Base-by-base conservation (phyloP, 352 stramenopile genomes). In the Globisporangium nagaii region DNA sequence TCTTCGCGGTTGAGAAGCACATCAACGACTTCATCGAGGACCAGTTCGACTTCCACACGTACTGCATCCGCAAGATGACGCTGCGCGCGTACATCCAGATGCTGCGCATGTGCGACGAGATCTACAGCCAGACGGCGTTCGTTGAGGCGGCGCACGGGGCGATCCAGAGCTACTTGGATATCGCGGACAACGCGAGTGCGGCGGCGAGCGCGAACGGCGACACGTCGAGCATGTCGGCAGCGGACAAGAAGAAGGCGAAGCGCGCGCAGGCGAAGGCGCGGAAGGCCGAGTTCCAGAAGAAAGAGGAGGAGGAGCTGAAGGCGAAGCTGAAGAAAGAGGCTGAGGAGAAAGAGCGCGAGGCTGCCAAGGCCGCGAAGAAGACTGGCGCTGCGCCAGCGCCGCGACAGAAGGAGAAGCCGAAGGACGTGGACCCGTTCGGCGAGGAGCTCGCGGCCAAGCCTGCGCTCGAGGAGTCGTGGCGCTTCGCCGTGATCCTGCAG, bases 31-130 rank as follows among this genome's bases (percentile, higher is more conserved):
- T 98, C 42, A 68, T 95, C 35, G 96, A 99, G 53, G 96, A 99
- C 79, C 96, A 99, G 71, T 98, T 99, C 57, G 97, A 99, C 69
- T 99, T 99, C 73, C 96, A 99, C 83, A 94, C 80, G 43, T 99
- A 99, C 70, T 99, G 96, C 62, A 89, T 99, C 61, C 91, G 96
- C 60, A 99, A 99, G 80, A 97, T 98, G 66, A 99, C 96, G 25
- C 70, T 99, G 44, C 84, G 96, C 37, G 76, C 96, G 13, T 99
- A 99, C 67, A 75, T 98, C 24, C 86, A 95, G 57, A 83, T 98
- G 62, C 73, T 99, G 42, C 82, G 89, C 59, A 88, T 98, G 59
- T 97, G 97, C 66, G 94, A 98, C 65, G 66, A 76, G 50, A 77
- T 98, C 31, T 97, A 93, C 71, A 75, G 82, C 52, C 81, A 97